Base-by-base conservation (phyloP, 495 filamentous ascomycete species). In the Tuber aestivum region DNA sequence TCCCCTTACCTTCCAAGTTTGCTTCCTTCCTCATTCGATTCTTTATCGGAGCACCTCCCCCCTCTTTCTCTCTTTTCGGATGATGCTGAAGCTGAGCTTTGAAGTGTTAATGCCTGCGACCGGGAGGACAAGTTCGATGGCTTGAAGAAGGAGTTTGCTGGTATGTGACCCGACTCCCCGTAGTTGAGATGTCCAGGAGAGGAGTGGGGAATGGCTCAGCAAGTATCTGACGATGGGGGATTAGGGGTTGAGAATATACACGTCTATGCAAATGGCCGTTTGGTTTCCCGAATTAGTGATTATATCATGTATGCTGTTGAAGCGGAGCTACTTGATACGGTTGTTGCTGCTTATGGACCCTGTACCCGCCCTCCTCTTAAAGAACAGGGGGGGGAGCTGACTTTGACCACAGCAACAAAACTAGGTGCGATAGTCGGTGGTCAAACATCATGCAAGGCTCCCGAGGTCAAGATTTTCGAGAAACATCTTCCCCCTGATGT, bases 231-330 rank as follows among this genome's bases (percentile, higher is more conserved):
- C 84, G 85, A 86, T 84, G 83, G 83, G 79, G 79, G 77, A 84
- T 87, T 77, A 82, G 81, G 73, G 71, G 69, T 74, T 32, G 40
- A 72, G 75, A 92, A 92, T 85, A 86, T 95, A 79, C 85, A 89
- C 81, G 94, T 99, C 83, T 89, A 92, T 76, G 89, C 89, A 82
- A 96, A 97, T 89, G 96, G 96, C 75, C 94, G 97, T 86, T 89
- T 95, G 84, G 94, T 99, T 79, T 97, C 95, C 75, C 90, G 96
- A 83, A 88, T 90, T 83, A 97, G 94, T 88, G 94, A 97, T 87
- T 97, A 92, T 83, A 97, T 97, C 84, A 91, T 98, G 83, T 99
- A 99, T 88, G 95, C 91, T 84, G 95, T 99, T 83, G 95, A 97
- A 85, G 95, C 95, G 65, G 93, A 94, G 74, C 88, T 89, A 70